A percentile compares a stretch with the other conserved stretches of the same genome.
phyloP scores from a whole-genome alignment of 257 asterid species.

The Nicotiana attenuata region DNA sequence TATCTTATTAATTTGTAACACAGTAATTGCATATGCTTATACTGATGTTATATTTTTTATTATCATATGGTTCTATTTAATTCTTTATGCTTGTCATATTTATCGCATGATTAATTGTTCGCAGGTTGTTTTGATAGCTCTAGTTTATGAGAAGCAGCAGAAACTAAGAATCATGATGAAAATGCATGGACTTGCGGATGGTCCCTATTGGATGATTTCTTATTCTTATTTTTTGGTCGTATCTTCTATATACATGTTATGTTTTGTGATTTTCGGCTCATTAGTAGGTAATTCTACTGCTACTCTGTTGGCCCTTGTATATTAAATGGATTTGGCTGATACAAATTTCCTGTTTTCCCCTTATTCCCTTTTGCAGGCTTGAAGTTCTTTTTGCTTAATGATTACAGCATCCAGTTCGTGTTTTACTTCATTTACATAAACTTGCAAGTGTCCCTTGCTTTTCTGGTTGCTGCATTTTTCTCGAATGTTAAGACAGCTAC shows the following conservation, averaged over 20 bases:
- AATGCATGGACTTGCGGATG: conserved; percentile 98
- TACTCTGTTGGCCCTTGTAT: conserved; percentile 3
- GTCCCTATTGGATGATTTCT: conserved; percentile 97
- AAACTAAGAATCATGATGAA: conserved; percentile 96
- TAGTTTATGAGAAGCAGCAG: conserved; percentile 86
- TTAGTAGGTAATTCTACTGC: conserved; percentile 45
- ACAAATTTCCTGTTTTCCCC: conserved; percentile 7
- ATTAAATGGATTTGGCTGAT: conserved; percentile 6
- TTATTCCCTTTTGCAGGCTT: conserved; percentile 55
- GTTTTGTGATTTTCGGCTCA: conserved; percentile 89
- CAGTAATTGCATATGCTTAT: not conserved
- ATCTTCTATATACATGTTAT: conserved; percentile 68
- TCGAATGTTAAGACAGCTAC: conserved; percentile 69
- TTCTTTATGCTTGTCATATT: conserved; percentile 9
- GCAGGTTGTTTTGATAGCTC: conserved; percentile 70
- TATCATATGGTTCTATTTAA: not conserved
- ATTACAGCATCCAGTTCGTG: conserved; percentile 81
- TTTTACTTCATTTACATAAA: conserved; percentile 89
- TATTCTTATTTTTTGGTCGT: conserved; percentile 79
- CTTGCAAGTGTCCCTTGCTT: conserved; percentile 86
- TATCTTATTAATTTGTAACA: not conserved
- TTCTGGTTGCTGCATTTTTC: conserved; percentile 78
- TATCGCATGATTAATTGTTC: conserved; percentile 11
- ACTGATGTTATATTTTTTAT: not conserved
- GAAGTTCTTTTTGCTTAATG: conserved; percentile 78